Percentiles rank a stretch among this genome's conserved stretches.
These are phyloP conservation scores for Volutella citrinella DNA, from an alignment of 2,329 filamentous ascomycete genomes.

Conservation along the genomic window DNA sequence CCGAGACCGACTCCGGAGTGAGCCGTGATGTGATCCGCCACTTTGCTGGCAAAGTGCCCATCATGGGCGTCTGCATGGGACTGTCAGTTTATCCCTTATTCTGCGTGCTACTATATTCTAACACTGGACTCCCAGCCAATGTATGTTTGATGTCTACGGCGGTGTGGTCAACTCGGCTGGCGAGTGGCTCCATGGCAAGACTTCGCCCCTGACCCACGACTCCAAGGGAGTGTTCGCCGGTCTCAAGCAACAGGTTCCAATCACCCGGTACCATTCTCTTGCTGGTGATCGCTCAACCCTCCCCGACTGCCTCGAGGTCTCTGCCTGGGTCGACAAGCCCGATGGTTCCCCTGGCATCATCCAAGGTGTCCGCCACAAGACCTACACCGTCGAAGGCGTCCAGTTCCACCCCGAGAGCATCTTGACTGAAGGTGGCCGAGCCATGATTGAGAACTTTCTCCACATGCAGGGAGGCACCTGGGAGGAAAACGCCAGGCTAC, in stretches of 20 bases:
- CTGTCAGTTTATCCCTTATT: slow-evolving; percentile 65
- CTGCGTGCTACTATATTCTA: slow-evolving; percentile 2
- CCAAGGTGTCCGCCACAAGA: slow-evolving; percentile 94
- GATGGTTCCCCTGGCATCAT: slow-evolving; percentile 83
- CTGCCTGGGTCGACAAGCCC: slow-evolving; percentile 79
- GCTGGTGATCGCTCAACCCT: slow-evolving; percentile 87
- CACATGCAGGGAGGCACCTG: slow-evolving; percentile 86
- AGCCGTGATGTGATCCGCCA: slow-evolving; percentile 88
- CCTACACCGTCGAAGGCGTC: slow-evolving; percentile 88
- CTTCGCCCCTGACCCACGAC: slow-evolving; percentile 85
- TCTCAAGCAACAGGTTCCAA: slow-evolving; percentile 76
- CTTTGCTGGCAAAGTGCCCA: slow-evolving; percentile 91
- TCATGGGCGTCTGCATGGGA: slow-evolving; percentile 98
- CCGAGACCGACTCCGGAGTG: slow-evolving; percentile 84
- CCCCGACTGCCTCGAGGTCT: slow-evolving; percentile 81
- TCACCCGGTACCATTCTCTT: slow-evolving; percentile 94
- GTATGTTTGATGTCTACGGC: slow-evolving; percentile 91
- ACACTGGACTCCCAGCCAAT: slow-evolving; percentile 60
- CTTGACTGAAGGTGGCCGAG: slow-evolving; percentile 79
- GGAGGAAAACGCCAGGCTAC: slow-evolving; percentile 69
- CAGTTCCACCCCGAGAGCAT: slow-evolving; percentile 99
- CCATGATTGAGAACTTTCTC: slow-evolving; percentile 92
- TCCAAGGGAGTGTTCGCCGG: slow-evolving; percentile 84
- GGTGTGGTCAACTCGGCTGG: slow-evolving; percentile 89
- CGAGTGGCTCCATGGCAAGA: slow-evolving; percentile 97